phyloP scores from a whole-genome alignment of 83 land plant species.

The Picea abies region DNA sequence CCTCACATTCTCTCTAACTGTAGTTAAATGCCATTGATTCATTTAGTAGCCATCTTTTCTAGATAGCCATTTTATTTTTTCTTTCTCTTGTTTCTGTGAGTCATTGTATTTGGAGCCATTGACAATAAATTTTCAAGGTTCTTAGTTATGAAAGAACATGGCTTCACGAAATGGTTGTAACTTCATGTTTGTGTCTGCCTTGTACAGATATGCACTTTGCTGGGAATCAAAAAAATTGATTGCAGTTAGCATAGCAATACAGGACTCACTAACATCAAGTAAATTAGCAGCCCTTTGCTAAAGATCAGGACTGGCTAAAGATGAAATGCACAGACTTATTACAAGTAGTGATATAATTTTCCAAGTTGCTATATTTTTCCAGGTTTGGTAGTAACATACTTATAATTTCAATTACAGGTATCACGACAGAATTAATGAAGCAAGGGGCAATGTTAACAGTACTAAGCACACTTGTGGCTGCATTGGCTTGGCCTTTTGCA shows the following conservation, averaged over 20 bases:
- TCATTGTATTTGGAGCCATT: background rate
- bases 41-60: background rate
- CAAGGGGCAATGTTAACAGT: constrained; percentile 98
- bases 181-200: background rate
- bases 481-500: constrained; percentile 94
- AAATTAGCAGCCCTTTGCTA: constrained; percentile 16
- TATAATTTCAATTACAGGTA: constrained; percentile 36
- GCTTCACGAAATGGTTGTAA: background rate
- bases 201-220: constrained; percentile 76
- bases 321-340: background rate
- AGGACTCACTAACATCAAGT: constrained; percentile 98
- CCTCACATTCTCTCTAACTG: background rate
- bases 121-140: background rate
- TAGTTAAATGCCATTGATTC: background rate
- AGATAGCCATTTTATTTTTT: background rate
- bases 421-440: constrained; percentile 84
- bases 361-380: background rate
- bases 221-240: constrained; percentile 95
- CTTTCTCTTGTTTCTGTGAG: background rate
- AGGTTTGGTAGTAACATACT: background rate
- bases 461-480: constrained; percentile 71
- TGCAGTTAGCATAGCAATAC: constrained; percentile 94
- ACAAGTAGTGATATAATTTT: background rate
- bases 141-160: background rate
- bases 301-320: background rate